phyloP scores from a whole-genome alignment of 176 grass and related monocot genomes.

The Bolboschoenus planiculmis region DNA sequence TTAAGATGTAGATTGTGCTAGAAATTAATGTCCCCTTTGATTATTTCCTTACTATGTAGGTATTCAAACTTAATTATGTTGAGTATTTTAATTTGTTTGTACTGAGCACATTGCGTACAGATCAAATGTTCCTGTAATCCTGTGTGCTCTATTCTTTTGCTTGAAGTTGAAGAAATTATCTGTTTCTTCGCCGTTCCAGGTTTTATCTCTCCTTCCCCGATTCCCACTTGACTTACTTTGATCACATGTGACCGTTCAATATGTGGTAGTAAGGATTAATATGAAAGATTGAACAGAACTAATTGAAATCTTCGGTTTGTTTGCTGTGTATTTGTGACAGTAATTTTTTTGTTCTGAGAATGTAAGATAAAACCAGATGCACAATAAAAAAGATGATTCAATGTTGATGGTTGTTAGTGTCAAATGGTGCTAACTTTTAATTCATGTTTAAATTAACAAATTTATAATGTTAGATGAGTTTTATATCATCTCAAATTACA shows the following conservation, averaged over 20 bases:
- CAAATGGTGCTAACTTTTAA: too few species aligned
- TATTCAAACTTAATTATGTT: background rate
- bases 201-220: background rate
- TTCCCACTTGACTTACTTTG: too few species aligned
- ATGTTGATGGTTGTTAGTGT: too few species aligned
- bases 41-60: background rate
- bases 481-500: too few species aligned
- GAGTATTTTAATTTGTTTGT: background rate
- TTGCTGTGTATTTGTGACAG: too few species aligned
- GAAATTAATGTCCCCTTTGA: background rate
- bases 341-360: too few species aligned
- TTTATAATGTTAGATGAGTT: too few species aligned
- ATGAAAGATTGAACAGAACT: background rate
- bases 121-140: too few species aligned
- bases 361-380: too few species aligned
- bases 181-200: background rate
- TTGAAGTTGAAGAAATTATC: background rate
- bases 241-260: background rate
- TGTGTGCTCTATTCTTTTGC: too few species aligned
- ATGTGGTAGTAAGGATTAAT: background rate
- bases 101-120: background rate
- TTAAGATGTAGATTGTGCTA: background rate
- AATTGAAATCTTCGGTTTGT: background rate
- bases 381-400: too few species aligned
- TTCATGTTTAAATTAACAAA: too few species aligned